Evolutionary conservation across 257 asterid species (phyloP).

Genomic region (Echium plantagineum): DNA sequence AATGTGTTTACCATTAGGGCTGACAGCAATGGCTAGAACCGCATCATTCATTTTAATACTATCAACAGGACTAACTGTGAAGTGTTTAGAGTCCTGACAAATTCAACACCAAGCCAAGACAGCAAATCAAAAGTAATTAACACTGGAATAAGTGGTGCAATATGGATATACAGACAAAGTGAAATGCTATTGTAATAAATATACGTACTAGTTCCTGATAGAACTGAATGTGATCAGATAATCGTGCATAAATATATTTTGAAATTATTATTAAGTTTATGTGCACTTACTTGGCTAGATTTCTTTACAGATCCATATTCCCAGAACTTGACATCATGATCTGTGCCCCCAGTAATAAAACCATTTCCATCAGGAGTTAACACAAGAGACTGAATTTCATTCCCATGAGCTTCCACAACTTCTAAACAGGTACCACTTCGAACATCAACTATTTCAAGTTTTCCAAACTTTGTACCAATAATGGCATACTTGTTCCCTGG

Average conservation of each 20-base stretch:
- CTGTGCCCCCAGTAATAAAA: constrained; percentile 80
- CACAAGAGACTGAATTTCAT: constrained; percentile 58
- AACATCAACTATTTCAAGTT: constrained; percentile 69
- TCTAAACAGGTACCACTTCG: constrained; percentile 71
- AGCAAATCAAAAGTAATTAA: neutral
- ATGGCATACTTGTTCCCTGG: constrained; percentile 87
- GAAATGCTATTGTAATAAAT: too few species aligned
- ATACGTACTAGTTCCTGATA: neutral
- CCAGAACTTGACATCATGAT: constrained; percentile 89
- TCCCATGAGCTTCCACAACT: constrained; percentile 88
- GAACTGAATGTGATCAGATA: neutral
- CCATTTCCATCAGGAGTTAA: constrained; percentile 56
- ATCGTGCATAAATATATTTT: neutral
- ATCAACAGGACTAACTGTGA: constrained; percentile 54
- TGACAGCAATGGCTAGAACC: constrained; percentile 64
- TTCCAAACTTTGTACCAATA: constrained; percentile 79
- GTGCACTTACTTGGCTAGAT: constrained; percentile 41
- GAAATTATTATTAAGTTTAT: neutral
- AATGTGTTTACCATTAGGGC: constrained; percentile 79
- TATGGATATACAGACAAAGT: neutral
- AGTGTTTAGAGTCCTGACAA: constrained; percentile 45
- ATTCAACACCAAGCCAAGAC: constrained; percentile 1
- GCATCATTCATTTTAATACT: constrained; percentile 79
- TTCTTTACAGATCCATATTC: constrained; percentile 48
- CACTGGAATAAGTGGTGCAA: neutral